Conservation (phyloP, 257 asterid genomes). For the Petunia secreta region DNA sequence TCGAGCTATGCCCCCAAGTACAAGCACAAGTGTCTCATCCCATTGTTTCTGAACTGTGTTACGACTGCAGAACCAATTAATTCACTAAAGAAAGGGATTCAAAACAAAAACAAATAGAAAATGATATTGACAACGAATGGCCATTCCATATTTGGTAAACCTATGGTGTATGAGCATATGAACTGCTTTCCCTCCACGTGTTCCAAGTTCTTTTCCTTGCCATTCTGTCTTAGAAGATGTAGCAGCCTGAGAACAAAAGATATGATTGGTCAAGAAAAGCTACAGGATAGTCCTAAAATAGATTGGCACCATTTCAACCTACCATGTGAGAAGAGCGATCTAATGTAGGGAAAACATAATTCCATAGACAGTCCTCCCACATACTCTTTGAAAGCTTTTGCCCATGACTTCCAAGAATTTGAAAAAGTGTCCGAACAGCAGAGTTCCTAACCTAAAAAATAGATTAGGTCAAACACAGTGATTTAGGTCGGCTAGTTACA, state of each 20-base stretch:
- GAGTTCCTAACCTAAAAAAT: slow-evolving; percentile 86
- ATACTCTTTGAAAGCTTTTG: slow-evolving; percentile 86
- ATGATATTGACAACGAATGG: neutral
- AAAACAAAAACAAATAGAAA: slow-evolving; percentile 11
- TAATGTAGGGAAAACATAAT: slow-evolving; percentile 85
- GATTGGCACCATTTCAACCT: slow-evolving; percentile 30
- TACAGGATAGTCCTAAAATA: slow-evolving; percentile 25
- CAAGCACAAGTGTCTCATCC: slow-evolving; percentile 99
- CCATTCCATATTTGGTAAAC: slow-evolving; percentile 43
- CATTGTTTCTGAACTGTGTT: slow-evolving; percentile 99
- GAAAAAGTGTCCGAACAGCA: slow-evolving; percentile 93
- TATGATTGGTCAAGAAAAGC: slow-evolving; percentile 33
- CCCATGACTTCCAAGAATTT: slow-evolving; percentile 97
- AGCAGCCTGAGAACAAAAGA: slow-evolving; percentile 66
- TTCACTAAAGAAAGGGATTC: slow-evolving; percentile 19
- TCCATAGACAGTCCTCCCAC: slow-evolving; percentile 96
- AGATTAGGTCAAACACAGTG: slow-evolving; percentile 30
- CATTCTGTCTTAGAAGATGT: slow-evolving; percentile 98
- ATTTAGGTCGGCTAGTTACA: slow-evolving; percentile 27
- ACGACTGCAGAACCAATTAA: slow-evolving; percentile 62
- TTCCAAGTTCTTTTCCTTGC: slow-evolving; percentile 99
- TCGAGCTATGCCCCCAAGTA: slow-evolving; percentile 91
- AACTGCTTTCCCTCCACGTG: slow-evolving; percentile 93
- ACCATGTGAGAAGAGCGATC: slow-evolving; percentile 95
- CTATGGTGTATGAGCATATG: slow-evolving; percentile 99